A percentile compares a stretch with the other conserved stretches of the same genome.
Evolutionary conservation across 352 stramenopile species (phyloP).

Genomic region (Thalassiosira livingstoniorum): DNA sequence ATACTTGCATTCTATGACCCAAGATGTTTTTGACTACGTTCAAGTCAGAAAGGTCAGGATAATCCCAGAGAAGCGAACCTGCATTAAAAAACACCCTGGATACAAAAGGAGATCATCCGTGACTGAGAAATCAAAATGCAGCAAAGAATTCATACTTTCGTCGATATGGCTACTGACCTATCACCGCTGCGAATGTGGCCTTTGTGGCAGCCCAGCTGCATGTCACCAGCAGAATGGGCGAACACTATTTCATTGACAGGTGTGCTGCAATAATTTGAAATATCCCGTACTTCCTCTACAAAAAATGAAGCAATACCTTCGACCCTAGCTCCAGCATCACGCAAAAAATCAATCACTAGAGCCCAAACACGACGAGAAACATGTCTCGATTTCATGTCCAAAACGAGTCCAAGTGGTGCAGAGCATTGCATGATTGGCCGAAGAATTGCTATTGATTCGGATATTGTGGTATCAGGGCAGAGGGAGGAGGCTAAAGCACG

Average conservation of each 20-base stretch:
- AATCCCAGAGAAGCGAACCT: slow-evolving; percentile 75
- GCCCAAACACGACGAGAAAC: slow-evolving; percentile 78
- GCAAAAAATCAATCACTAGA: slow-evolving; percentile 77
- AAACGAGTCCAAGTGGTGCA: slow-evolving; percentile 73
- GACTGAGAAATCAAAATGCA: too few species aligned
- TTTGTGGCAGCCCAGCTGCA: slow-evolving; percentile 78
- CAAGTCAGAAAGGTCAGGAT: slow-evolving; percentile 54
- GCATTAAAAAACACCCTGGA: too few species aligned
- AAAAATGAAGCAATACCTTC: slow-evolving; percentile 81
- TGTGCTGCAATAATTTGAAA: slow-evolving; percentile 65
- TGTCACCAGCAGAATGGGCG: slow-evolving; percentile 79
- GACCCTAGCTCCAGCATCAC: slow-evolving; percentile 67
- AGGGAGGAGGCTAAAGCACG: slow-evolving; percentile 25
- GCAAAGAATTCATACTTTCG: too few species aligned
- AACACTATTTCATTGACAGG: slow-evolving; percentile 81
- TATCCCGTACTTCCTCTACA: slow-evolving; percentile 77
- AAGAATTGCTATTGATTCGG: slow-evolving; percentile 69
- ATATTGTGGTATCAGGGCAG: slow-evolving; percentile 64
- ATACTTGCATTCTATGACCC: slow-evolving; percentile 55
- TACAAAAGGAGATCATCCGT: too few species aligned
- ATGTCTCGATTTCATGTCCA: slow-evolving; percentile 85
- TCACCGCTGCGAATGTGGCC: slow-evolving; percentile 73
- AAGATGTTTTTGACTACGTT: slow-evolving; percentile 58
- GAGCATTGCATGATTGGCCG: slow-evolving; percentile 66
- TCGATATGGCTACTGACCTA: too few species aligned